A percentile compares a stretch with the other conserved stretches of the same genome.
Evolutionary conservation across 176 grass and related monocot species (phyloP).

Genomic region (Elymus sibiricus): DNA sequence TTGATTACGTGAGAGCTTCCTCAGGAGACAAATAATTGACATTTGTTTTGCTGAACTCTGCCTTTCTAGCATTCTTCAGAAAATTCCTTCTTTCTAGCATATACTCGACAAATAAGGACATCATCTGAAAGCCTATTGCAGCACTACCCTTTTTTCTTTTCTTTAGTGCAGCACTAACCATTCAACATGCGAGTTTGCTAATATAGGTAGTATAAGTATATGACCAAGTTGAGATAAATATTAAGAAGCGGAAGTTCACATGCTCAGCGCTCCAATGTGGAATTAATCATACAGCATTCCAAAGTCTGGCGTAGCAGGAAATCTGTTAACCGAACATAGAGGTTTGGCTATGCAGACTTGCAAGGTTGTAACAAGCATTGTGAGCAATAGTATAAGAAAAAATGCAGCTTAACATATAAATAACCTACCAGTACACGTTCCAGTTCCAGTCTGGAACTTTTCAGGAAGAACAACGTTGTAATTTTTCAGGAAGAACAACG

Average conservation of each 20-base stretch:
- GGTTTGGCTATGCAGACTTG: constrained; percentile 62
- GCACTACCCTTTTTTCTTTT: not conserved
- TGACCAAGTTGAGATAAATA: not conserved
- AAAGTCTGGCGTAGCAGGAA: constrained; percentile 50
- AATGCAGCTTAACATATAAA: constrained; percentile 8
- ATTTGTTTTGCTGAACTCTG: not conserved
- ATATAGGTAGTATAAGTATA: not conserved
- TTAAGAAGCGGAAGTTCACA: not conserved
- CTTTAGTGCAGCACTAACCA: not conserved
- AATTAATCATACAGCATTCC: constrained; percentile 81
- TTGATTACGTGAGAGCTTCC: not conserved
- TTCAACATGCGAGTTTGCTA: not conserved
- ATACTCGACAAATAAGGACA: not conserved
- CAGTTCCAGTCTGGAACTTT: constrained; percentile 94
- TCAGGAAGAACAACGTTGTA: constrained; percentile 78
- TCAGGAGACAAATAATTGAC: not conserved
- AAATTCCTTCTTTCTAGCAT: not conserved
- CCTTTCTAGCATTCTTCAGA: not conserved
- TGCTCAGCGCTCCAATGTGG: constrained; percentile 50
- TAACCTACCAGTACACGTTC: constrained; percentile 77
- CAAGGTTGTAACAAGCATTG: constrained; percentile 19
- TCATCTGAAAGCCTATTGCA: not conserved
- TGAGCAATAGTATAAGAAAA: not conserved
- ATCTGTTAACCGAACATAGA: constrained; percentile 55
- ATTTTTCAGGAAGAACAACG: no score